These are phyloP conservation scores for Vigna angularis DNA, from an alignment of 306 rosid genomes.

Conservation along the genomic window DNA sequence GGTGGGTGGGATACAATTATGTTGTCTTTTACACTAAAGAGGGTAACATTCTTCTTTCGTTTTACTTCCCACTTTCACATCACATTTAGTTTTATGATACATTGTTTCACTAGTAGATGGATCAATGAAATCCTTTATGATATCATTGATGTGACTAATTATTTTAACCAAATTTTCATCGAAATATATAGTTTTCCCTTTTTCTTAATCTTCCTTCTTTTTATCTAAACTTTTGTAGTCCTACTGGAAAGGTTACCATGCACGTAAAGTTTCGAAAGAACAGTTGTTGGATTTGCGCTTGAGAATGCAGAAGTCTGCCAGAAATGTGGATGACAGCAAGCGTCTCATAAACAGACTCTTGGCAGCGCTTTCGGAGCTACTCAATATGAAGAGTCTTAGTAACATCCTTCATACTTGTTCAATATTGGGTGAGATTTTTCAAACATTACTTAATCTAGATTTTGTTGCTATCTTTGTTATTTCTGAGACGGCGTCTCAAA, in stretches of 20 bases:
- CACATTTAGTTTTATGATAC: background rate
- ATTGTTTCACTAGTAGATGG: constrained; percentile 4
- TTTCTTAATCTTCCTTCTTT: constrained; percentile 18
- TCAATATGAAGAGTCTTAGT: constrained; percentile 53
- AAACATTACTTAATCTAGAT: constrained; percentile 15
- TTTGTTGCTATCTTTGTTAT: background rate
- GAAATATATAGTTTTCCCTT: no score
- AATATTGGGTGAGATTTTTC: constrained; percentile 74
- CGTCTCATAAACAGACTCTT: constrained; percentile 72
- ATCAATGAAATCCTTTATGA: constrained; percentile 8
- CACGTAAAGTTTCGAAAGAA: constrained; percentile 66
- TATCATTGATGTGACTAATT: constrained; percentile 9
- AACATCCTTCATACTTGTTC: constrained; percentile 74
- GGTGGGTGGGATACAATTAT: no score
- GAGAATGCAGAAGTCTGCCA: constrained; percentile 72
- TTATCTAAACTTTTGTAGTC: constrained; percentile 55
- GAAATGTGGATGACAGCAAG: constrained; percentile 82
- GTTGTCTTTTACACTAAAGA: background rate
- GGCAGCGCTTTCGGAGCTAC: constrained; percentile 53
- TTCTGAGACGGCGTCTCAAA: constrained; percentile 1
- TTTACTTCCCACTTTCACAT: background rate
- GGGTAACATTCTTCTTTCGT: background rate
- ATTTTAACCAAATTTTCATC: background rate
- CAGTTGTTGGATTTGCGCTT: constrained; percentile 73
- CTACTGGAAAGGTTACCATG: constrained; percentile 81